Evolutionary conservation across 306 rosid species (phyloP), one percentile per base, ranked within the genome.

Genomic region (Prosopis cineraria): DNA sequence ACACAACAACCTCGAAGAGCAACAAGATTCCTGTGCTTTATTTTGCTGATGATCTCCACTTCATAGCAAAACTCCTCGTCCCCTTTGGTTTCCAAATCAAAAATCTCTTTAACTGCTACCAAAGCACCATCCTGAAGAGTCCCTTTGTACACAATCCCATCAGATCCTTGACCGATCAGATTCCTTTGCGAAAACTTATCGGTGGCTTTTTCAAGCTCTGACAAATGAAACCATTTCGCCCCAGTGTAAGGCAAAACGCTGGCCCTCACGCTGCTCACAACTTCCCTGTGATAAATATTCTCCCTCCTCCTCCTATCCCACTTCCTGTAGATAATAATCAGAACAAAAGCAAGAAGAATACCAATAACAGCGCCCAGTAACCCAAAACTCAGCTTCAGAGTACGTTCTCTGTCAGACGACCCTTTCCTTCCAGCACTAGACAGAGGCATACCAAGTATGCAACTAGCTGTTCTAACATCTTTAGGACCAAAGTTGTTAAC

Each of bases 111-210:
- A 1, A 91, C 83, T 0, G 93, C 98, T 13, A 93, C 85, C 77
- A 79, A 22, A 69, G 87, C 81, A 0, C 91, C 97, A 65, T 93
- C 92, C 10, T 81, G 68, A 40, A 93, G 90, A 10, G 83, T 72
- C n/a, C 98, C 98, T 79, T 80, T 88, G 82, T 88, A 90, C 9
- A 93, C 98, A 64, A 91, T 79, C 14, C 97, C 98, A 83, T 84
- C 82, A 17, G 91, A 84, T 17, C 97, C 98, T 81, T 82, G 92
- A 19, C 97, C 98, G 24, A 93, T 70, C 78, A 90, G 13, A 77
- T 91, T 91, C 73, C 45, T 82, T 85, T 86, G 84, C 6, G 96
- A 82, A 47, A 93, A 93, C 30, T 91, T 89, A 8, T 68, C 64
- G 0, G 98, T 91, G 29, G 97, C 98, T 3, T 50, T 74, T 48